phyloP scores from a whole-genome alignment of 345 rosid genomes.

The Camelina neglecta region DNA sequence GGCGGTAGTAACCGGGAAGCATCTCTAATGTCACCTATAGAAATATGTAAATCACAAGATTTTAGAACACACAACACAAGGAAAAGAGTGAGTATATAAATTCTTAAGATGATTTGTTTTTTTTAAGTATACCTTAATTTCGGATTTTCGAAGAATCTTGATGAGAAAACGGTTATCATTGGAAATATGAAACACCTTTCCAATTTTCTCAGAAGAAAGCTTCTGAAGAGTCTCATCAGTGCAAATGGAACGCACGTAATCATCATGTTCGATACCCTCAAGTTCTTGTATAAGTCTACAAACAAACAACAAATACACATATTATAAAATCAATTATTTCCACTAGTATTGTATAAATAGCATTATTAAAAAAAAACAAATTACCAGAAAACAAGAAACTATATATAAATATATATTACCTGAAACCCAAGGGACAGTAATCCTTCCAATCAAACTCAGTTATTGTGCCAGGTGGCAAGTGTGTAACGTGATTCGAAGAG shows the following conservation, averaged over 20 bases:
- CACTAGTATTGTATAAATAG: neutral
- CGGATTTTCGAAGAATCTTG: slow-evolving; percentile 56
- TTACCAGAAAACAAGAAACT: neutral
- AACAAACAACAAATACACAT: neutral
- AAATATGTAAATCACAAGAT: neutral
- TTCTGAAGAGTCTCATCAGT: slow-evolving; percentile 49
- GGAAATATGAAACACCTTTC: slow-evolving; percentile 44
- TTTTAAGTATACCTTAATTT: slow-evolving; percentile 48
- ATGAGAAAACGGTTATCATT: slow-evolving; percentile 49
- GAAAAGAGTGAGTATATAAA: too few species aligned
- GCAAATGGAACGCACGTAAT: slow-evolving; percentile 51
- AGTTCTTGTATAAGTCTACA: slow-evolving; percentile 53
- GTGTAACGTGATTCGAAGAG: slow-evolving; percentile 30
- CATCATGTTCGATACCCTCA: slow-evolving; percentile 46
- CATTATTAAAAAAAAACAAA: neutral
- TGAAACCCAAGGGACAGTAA: slow-evolving; percentile 57
- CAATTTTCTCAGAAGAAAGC: slow-evolving; percentile 49
- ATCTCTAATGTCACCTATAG: slow-evolving; percentile 49
- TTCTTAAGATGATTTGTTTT: neutral
- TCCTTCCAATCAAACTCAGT: slow-evolving; percentile 57
- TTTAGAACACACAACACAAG: too few species aligned
- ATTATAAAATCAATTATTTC: neutral
- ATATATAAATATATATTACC: too few species aligned
- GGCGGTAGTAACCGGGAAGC: slow-evolving; percentile 53
- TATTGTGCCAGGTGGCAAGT: slow-evolving; percentile 39